phyloP scores from a whole-genome alignment of 139 green algal species.

The Chlorella sp. region DNA sequence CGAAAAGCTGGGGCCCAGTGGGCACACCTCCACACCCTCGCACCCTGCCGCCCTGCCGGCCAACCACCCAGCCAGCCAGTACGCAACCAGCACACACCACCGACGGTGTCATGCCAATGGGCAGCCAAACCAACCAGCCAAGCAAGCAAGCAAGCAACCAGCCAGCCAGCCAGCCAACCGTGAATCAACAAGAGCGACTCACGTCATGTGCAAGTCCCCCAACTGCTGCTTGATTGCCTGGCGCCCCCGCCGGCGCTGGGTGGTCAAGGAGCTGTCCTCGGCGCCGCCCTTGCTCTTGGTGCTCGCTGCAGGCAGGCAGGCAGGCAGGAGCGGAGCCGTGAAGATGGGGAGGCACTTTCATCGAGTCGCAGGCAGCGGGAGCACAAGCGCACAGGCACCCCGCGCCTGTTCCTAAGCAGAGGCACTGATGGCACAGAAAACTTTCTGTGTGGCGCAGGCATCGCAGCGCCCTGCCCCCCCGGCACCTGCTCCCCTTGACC shows the following conservation, averaged over 20 bases:
- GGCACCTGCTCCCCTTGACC: too few relatives aligned
- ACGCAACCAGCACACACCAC: neutral
- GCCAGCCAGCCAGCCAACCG: neutral
- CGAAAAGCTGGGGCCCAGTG: too few relatives aligned
- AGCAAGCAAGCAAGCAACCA: neutral
- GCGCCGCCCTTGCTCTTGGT: neutral
- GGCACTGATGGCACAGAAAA: too few relatives aligned
- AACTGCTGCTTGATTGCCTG: neutral
- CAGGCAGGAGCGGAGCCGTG: too few relatives aligned
- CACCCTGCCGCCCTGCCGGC: too few relatives aligned
- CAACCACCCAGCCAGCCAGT: neutral
- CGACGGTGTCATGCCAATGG: neutral
- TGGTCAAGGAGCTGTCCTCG: neutral
- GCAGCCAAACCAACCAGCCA: neutral
- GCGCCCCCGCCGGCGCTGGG: neutral
- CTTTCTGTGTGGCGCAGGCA: too few relatives aligned
- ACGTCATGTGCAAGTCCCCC: constrained; percentile 23
- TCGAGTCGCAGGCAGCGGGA: too few relatives aligned
- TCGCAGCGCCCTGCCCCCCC: too few relatives aligned
- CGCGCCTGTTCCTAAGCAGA: too few relatives aligned
- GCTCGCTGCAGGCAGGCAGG: neutral
- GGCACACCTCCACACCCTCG: too few relatives aligned
- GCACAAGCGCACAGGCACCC: too few relatives aligned
- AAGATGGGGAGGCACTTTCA: neutral
- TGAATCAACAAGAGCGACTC: neutral